Evolutionary conservation across 805 yeast genomes (phyloP), one percentile per base, ranked within the genome.

Genomic region (Saturnispora sanitii): DNA sequence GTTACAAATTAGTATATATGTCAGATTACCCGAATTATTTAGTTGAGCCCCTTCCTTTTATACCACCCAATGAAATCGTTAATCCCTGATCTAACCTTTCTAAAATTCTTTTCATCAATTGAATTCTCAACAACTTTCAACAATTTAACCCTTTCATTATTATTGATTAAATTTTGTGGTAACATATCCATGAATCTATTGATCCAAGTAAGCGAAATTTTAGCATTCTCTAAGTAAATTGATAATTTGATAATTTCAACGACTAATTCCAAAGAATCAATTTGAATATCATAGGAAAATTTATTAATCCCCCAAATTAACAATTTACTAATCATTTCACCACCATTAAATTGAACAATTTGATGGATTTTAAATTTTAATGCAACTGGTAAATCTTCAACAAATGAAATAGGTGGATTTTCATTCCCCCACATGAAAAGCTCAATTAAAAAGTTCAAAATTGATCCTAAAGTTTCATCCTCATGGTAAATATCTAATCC

Each of bases 51-150:
- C 56, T 85, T 81, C 50, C 95, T 67, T 25, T 79, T 64, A 60
- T 85, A 87, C 92, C 95, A 83, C 41, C 70, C 75, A 30, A 84
- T 75, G 55, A 88, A 90, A 55, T 82, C 90, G 52, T 77, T 74
- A 40, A 88, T 64, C 34, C 82, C 70, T 3, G 76, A 66, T 51
- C 95, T 73, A 20, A 85, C 76, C 48, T 84, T 73, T 56, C 90
- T 73, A 57, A 68, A 77, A 58, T 86, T 88, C 51, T 75, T 79
- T 19, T 79, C 75, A 28, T 68, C 70, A 37, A 84, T 63, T 1
- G 92, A 82, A 12, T 62, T 65, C n/a, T 67, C 68, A 4, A 81
- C 66, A 2, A 78, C 68, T 7, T 65, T 64, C 26, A 79, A 52
- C 46, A 87, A 66, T 54, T 82, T 82, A 33, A 67, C 61, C 46